Base-by-base conservation (phyloP, 73 alveolate species). In the Halteria grandinella region DNA sequence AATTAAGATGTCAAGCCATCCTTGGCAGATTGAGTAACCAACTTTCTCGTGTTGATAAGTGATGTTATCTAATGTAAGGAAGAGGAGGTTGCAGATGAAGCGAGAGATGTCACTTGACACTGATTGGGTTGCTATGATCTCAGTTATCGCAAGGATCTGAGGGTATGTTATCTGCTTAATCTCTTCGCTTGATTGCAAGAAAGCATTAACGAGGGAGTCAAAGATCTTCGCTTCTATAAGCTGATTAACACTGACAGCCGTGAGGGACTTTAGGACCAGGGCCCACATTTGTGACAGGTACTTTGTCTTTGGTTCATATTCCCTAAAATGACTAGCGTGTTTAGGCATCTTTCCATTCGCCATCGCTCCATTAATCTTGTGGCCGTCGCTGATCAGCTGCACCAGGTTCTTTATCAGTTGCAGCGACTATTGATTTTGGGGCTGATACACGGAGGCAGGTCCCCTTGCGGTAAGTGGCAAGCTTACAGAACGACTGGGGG, bases 1-100 rank as follows among this genome's bases (percentile, higher is more conserved):
- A 20, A 70, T 70, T 15, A 70, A 58, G 7, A 70, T 70, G 25
- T 70, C 84, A 2, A 70, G 28, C 84, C 84, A 70, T 51, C 84
- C 84, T n/a, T 49, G 59, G 24, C 84, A 70, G 25, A 70, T 70
- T 12, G 71, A 50, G 36, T 43, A 70, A 7, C 54, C 73, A 3
- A 70, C 84, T 51, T 70, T 70, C 54, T 70, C 84, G 39, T 70
- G 71, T 18, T 70, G 64, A 23, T 53, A 55, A 17, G 53, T 52
- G 17, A 50, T 59, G 37, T 50, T 43, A 11, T 70, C 59, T 5
- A 70, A 32, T 17, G 84, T 70, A 2, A 33, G 25, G 73, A 70
- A 70, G 24, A 70, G 48, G 51, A 70, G 45, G 36, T 70, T 70
- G 45, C 59, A 43, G 15, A 70, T 70, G 59, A 70, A 70, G 31